Percentiles rank a stretch among this genome's conserved stretches.
Evolutionary conservation across 306 rosid genomes (phyloP).

Genomic region (Sechiopsis laciniata): DNA sequence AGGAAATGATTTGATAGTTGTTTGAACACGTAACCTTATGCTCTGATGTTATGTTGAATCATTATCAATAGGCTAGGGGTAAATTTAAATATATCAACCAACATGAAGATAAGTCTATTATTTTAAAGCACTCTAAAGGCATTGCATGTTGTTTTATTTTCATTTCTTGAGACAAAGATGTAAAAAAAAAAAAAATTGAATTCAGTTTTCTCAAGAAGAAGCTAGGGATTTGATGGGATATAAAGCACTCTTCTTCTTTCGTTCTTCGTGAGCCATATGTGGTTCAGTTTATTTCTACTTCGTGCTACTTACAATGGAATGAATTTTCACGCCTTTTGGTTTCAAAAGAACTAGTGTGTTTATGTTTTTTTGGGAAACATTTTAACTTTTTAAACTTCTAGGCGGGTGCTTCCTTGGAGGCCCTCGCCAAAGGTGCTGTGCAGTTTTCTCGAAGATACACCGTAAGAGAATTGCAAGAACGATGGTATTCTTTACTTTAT

Average conservation of each 20-base stretch:
- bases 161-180: not conserved
- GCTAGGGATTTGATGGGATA: not conserved
- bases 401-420: constrained; percentile 97
- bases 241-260: not conserved
- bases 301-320: not conserved
- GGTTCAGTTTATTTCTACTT: not conserved
- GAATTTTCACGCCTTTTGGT: not conserved
- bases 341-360: not conserved
- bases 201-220: not conserved
- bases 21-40: no score
- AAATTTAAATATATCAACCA: no score
- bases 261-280: not conserved
- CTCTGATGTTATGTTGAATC: no score
- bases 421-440: constrained; percentile 97
- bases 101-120: not conserved
- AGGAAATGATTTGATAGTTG: no score
- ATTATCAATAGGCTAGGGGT: no score
- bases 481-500: constrained; percentile 78
- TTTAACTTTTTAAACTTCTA: constrained; percentile 31
- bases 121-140: constrained; percentile 3
- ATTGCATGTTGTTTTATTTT: not conserved
- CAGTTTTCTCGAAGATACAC: constrained; percentile 74
- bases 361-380: constrained; percentile 20
- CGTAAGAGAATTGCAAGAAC: constrained; percentile 63
- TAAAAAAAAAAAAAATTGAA: not conserved